Conservation (phyloP, 805 yeast species). For the Zygotorulaspora danielsina region DNA sequence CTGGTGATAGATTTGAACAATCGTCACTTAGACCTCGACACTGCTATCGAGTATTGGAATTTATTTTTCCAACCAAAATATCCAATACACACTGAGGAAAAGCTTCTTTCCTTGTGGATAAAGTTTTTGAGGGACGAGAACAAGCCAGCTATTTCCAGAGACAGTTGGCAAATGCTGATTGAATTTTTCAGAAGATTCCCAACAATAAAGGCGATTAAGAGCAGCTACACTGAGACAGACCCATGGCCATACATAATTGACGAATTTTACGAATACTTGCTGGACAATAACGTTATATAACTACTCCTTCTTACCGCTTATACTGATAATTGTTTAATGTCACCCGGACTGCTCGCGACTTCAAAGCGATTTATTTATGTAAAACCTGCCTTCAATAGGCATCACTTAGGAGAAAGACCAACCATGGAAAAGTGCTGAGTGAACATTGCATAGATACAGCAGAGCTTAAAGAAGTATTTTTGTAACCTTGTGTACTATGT, state of each 20-base stretch:
- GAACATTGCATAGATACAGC: too few relatives aligned
- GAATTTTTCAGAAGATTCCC: conserved; percentile 55
- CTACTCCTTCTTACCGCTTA: background rate
- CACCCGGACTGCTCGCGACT: background rate
- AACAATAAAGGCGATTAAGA: conserved; percentile 47
- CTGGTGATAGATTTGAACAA: conserved; percentile 60
- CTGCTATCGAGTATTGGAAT: conserved; percentile 74
- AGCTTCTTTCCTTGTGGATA: conserved; percentile 52
- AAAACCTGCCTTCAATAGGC: background rate
- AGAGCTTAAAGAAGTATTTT: too few relatives aligned
- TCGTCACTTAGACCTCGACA: conserved; percentile 51
- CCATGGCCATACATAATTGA: conserved; percentile 94
- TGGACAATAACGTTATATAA: conserved; percentile 13
- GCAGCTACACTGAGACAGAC: conserved; percentile 66
- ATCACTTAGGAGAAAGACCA: background rate
- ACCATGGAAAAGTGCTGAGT: background rate
- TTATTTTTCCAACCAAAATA: conserved; percentile 45
- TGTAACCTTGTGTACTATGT: too few relatives aligned
- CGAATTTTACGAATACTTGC: conserved; percentile 62
- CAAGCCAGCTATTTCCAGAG: conserved; percentile 55
- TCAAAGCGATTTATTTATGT: background rate
- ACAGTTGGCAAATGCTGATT: conserved; percentile 81
- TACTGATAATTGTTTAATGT: too few relatives aligned
- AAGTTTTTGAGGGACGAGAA: conserved; percentile 44
- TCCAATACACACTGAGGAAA: conserved; percentile 25